Evolutionary conservation across 768 basidiomycete genomes (phyloP).

Genomic region (Filobasidium wieringae): DNA sequence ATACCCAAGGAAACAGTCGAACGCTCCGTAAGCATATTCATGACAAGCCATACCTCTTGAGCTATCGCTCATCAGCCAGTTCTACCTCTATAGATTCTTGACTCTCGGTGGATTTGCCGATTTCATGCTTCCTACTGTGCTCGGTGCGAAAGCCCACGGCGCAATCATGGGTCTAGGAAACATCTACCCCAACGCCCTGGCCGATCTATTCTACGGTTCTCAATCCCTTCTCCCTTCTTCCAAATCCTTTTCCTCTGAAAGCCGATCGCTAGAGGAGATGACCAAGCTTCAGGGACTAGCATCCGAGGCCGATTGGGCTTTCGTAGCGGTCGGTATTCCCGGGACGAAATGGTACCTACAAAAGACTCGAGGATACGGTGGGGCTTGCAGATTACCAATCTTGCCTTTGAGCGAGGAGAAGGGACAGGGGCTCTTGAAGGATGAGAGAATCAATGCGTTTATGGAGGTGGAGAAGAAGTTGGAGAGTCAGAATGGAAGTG

Average conservation of each 20-base stretch:
- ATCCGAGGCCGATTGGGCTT: conserved; percentile 66
- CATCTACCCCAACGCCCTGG: conserved; percentile 40
- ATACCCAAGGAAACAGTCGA: conserved; percentile 57
- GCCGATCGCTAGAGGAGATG: conserved; percentile 45
- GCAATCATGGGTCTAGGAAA: conserved; percentile 85
- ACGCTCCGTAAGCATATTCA: conserved; percentile 42
- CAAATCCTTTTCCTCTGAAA: conserved; percentile 46
- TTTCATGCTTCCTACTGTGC: conserved; percentile 62
- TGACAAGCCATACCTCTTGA: neutral
- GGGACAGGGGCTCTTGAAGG: conserved; percentile 57
- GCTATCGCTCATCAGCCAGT: neutral
- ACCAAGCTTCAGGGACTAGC: conserved; percentile 61
- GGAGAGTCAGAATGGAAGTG: conserved; percentile 10
- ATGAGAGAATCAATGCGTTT: conserved; percentile 59
- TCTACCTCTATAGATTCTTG: conserved; percentile 46
- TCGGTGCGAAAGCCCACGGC: conserved; percentile 60
- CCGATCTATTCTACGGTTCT: conserved; percentile 46
- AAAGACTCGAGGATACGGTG: conserved; percentile 65
- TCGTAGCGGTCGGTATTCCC: conserved; percentile 60
- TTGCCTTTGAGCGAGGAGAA: conserved; percentile 50
- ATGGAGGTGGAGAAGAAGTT: conserved; percentile 48
- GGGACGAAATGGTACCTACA: conserved; percentile 74
- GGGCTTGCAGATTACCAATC: conserved; percentile 64
- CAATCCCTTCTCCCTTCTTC: conserved; percentile 45
- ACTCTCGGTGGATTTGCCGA: conserved; percentile 78